phyloP scores from a whole-genome alignment of 176 grass and related monocot genomes.

The Juncus effusus region DNA sequence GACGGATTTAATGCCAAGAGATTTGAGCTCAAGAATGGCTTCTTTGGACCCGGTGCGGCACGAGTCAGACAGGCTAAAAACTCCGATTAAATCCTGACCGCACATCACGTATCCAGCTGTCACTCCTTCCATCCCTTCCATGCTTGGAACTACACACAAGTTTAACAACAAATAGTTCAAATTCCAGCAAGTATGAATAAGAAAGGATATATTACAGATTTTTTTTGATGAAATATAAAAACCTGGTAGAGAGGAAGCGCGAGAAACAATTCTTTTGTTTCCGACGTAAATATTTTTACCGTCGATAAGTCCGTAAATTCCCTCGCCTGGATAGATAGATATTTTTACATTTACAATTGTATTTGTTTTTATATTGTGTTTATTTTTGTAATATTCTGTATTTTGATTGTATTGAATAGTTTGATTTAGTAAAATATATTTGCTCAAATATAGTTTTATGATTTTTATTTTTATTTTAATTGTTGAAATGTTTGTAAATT shows the following conservation, averaged over 20 bases:
- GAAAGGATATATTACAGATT: not conserved
- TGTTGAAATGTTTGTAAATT: too few relatives aligned
- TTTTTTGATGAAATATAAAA: constrained; percentile 22
- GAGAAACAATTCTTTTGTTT: constrained; percentile 74
- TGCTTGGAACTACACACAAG: constrained; percentile 52
- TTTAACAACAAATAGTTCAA: constrained; percentile 19
- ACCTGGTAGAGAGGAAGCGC: constrained; percentile 73
- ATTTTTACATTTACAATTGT: too few relatives aligned
- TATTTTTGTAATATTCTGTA: too few relatives aligned
- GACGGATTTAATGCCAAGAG: constrained; percentile 70
- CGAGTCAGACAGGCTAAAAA: constrained; percentile 77
- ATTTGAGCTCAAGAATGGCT: constrained; percentile 70
- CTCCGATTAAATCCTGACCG: constrained; percentile 51
- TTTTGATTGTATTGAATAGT: too few relatives aligned
- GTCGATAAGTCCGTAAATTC: constrained; percentile 77
- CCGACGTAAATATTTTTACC: constrained; percentile 65
- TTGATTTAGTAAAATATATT: too few relatives aligned
- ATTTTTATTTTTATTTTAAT: too few relatives aligned
- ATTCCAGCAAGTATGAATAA: not conserved
- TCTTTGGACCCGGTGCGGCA: constrained; percentile 77
- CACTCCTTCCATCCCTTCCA: constrained; percentile 56
- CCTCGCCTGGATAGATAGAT: constrained; percentile 88
- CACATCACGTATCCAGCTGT: constrained; percentile 57
- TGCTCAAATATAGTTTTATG: too few relatives aligned
- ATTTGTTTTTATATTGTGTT: too few relatives aligned